Conservation (phyloP, 2,329 filamentous ascomycete genomes). For the Parastagonospora avenae region DNA sequence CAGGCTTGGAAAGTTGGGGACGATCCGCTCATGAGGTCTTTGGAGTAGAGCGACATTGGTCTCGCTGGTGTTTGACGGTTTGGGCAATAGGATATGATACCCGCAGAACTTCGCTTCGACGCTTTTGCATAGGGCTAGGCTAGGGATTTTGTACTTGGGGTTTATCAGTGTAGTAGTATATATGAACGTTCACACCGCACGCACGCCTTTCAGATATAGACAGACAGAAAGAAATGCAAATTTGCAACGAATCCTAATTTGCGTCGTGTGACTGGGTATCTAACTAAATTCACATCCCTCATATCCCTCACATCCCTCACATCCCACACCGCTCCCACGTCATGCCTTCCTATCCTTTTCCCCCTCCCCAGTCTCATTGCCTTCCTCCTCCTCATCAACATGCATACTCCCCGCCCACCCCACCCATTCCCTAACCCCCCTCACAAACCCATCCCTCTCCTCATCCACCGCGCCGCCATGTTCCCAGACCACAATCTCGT, state of each 20-base stretch:
- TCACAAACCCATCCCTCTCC: slow-evolving; percentile 70
- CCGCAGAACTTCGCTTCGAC: too few relatives aligned
- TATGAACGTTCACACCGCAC: too few relatives aligned
- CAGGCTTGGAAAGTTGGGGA: slow-evolving; percentile 6
- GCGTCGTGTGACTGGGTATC: too few relatives aligned
- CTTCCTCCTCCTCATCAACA: slow-evolving; percentile 23
- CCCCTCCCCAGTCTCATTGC: not conserved
- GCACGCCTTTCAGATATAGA: too few relatives aligned
- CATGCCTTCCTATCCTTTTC: not conserved
- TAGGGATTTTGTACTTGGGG: too few relatives aligned
- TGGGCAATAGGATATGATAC: too few relatives aligned
- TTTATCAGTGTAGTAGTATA: too few relatives aligned
- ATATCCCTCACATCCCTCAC: too few relatives aligned
- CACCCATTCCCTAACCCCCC: slow-evolving; percentile 81
- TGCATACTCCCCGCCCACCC: slow-evolving; percentile 66
- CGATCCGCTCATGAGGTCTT: slow-evolving; percentile 4
- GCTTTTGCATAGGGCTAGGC: too few relatives aligned
- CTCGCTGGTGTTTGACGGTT: not conserved
- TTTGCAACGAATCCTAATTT: too few relatives aligned
- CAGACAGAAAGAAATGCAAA: too few relatives aligned
- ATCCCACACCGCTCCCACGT: not conserved
- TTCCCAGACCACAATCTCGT: slow-evolving; percentile 80
- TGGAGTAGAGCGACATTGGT: not conserved
- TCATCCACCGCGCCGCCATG: slow-evolving; percentile 72
- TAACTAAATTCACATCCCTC: too few relatives aligned